Evolutionary conservation across 495 filamentous ascomycete species (phyloP), one percentile per base, ranked within the genome.

Genomic region (Penicillium canescens): DNA sequence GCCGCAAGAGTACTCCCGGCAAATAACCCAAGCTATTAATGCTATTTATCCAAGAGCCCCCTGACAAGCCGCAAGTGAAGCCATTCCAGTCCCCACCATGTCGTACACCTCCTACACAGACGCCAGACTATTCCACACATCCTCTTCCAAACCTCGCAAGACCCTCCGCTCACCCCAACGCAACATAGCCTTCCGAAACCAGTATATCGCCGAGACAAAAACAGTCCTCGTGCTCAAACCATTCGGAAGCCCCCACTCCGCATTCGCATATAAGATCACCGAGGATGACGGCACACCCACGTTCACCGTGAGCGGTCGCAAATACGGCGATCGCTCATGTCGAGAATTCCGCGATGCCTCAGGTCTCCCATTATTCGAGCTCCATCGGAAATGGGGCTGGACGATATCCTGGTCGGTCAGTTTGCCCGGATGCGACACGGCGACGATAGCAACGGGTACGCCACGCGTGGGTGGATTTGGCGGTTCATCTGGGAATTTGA

Each of bases 271-370:
- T 34, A 54, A 42, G 14, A 65, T 68, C 50, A 55, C 46, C 6
- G 57, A 62, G 26, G 59, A 60, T 23, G 62, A 68, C 18, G 58
- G 56, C 1, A 44, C 48, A 1, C 28, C 52, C 18, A 50, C 52
- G 2, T 69, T 65, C 46, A 67, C 63, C 1, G 59, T 59, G 2
- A 50, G 50, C 13, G 64, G 64, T 18, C 52, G 55, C 41, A 65
- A 62, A 26, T 62, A 59, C 31, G 55, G 50, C 28, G 41, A 61
- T 38, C 57, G 63, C 21, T 39, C 60, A 7, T 66, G 62, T 50
- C 63, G 66, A 1, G 65, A 66, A 18, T 61, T 68, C 34, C 62
- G 61, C 35, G 65, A 66, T 34, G 52, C 57, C n/a, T 61, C 60
- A 12, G 65, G 65, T 10, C 48, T 68, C 2, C 63, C 65, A 5